These are phyloP conservation scores for Neurospora sp. DNA, from an alignment of 2,329 filamentous ascomycete genomes.

Conservation along the genomic window DNA sequence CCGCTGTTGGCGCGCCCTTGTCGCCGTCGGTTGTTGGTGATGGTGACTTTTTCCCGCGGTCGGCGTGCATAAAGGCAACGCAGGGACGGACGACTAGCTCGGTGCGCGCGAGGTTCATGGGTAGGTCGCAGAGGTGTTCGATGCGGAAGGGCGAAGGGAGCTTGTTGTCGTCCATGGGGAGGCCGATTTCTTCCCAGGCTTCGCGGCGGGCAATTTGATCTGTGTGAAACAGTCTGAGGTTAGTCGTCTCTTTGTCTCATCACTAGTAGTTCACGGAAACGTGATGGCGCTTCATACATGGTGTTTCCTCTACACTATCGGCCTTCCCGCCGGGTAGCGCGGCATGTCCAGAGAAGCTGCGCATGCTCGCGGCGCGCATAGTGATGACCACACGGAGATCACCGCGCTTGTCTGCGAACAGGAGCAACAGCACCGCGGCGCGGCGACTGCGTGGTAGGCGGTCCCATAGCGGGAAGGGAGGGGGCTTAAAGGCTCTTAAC, in stretches of 20 bases:
- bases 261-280: too few relatives aligned
- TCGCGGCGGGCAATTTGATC: conserved; percentile 83
- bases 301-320: conserved; percentile 47
- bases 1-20: conserved; percentile 37
- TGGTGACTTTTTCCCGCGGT: conserved; percentile 18
- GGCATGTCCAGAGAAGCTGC: conserved; percentile 73
- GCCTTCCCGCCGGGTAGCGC: conserved; percentile 76
- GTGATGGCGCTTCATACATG: conserved; percentile 40
- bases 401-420: conserved; percentile 76
- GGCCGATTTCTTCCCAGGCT: conserved; percentile 86
- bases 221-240: conserved; percentile 21
- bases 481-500: conserved; percentile 50
- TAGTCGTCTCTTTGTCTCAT: neutral
- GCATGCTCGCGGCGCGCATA: conserved; percentile 53
- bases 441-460: conserved; percentile 53
- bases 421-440: conserved; percentile 77
- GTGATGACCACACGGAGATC: conserved; percentile 66
- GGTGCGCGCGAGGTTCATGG: conserved; percentile 63
- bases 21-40: conserved; percentile 13
- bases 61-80: conserved; percentile 66
- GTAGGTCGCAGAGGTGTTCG: conserved; percentile 80
- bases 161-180: conserved; percentile 59
- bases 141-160: conserved; percentile 72
- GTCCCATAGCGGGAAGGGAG: conserved; percentile 53
- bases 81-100: conserved; percentile 67